These are phyloP conservation scores for Candida neerlandica DNA, from an alignment of 1,139 yeast species.

Conservation along the genomic window DNA sequence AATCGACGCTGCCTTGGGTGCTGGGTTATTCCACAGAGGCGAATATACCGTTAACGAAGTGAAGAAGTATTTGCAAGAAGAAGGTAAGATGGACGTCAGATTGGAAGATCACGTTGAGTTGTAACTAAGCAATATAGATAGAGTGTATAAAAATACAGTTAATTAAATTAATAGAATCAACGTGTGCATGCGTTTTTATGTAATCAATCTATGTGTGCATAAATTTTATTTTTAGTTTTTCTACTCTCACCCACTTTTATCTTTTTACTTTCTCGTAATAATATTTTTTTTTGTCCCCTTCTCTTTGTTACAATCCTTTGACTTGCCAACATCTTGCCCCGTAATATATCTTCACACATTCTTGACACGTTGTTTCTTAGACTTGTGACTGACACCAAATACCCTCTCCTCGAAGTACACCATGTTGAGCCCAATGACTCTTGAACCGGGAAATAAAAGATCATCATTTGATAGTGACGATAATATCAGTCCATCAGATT, in stretches of 20 bases:
- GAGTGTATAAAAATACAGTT: neutral
- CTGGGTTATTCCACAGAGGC: slow-evolving; percentile 95
- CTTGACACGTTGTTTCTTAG: no score
- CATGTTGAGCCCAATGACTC: neutral
- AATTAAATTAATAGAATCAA: no score
- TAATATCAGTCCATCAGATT: slow-evolving; percentile 11
- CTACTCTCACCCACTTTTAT: no score
- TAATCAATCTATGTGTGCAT: neutral
- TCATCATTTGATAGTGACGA: slow-evolving; percentile 12
- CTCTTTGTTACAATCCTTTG: no score
- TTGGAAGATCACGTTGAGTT: slow-evolving; percentile 74
- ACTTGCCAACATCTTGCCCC: no score
- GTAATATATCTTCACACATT: no score
- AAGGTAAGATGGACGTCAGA: slow-evolving; percentile 95
- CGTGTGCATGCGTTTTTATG: no score
- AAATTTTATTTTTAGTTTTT: no score
- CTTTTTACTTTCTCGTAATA: no score
- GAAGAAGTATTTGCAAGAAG: slow-evolving; percentile 65
- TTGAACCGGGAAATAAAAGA: neutral
- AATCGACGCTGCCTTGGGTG: slow-evolving; percentile 96
- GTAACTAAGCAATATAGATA: slow-evolving; percentile 5
- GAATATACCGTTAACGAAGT: slow-evolving; percentile 88
- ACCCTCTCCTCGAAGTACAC: no score
- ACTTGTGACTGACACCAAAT: neutral
- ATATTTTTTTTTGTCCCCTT: no score